Evolutionary conservation across 176 grass and related monocot species (phyloP), one percentile per base, ranked within the genome.

Genomic region (Calamus simplicifolius): DNA sequence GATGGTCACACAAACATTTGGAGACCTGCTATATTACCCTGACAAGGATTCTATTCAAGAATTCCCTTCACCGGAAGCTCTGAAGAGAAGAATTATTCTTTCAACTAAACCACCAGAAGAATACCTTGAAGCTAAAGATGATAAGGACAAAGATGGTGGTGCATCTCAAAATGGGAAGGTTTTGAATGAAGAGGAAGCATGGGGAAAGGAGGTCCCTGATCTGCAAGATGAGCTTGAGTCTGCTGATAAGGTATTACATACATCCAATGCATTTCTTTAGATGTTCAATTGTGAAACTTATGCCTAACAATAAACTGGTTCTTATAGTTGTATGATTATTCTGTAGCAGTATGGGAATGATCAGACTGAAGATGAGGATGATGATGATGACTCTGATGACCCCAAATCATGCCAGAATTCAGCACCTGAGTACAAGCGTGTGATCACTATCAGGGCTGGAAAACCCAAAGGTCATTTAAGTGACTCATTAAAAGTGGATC

Each of bases 51-150:
- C 77, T 58, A 25, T 74, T 77, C 78, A 96, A 83, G 86, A 96
- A 71, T 90, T 96, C 48, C 83, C 87, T 64, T 96, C 92, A 50
- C 87, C 87, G 29, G 92, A 90, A 87, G 69, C 67, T 72, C 77
- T 96, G 27, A 90, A 77, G 61, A 73, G 74, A 19, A 78, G 83
- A 64, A 66, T 96, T 54, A 79, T 96, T 66, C 78, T 96, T 23
- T 96, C 92, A 57, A 96, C 92, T 16, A 96, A 96, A 68, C 83
- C 92, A 18, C 92, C 92, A 54, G 90, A 90, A 74, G 86, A 90
- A 58, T 96, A 96, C 65, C 92, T 87, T 25, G 77, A 85, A 79
- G 75, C 77, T 50, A 90, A 96, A 58, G 76, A 59, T 38, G 76
- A 57, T 49, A 78, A 84, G 69, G 62, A 54, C 49, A 54, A 18